A percentile compares a stretch with the other conserved stretches of the same genome.
Evolutionary conservation across 768 basidiomycete species (phyloP).

Genomic region (Hydnum rufescens): DNA sequence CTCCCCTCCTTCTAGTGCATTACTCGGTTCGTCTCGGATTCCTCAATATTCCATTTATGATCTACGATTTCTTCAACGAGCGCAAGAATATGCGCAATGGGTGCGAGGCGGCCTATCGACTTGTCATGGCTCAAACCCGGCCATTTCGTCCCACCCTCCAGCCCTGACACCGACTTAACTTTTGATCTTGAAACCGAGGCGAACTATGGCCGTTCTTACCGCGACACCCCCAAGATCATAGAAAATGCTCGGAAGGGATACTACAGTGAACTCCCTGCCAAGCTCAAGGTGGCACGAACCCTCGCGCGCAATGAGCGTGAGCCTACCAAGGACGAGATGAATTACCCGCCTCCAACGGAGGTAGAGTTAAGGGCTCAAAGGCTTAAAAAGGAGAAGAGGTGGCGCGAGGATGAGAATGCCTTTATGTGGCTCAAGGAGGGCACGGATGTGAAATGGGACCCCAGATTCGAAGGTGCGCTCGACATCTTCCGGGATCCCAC

Average conservation of each 20-base stretch:
- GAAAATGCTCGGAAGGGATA: constrained; percentile 54
- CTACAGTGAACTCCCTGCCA: constrained; percentile 46
- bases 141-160: constrained; percentile 26
- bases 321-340: constrained; percentile 66
- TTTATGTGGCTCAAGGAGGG: constrained; percentile 60
- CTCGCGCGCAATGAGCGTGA: constrained; percentile 56
- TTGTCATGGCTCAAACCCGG: constrained; percentile 44
- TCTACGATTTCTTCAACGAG: constrained; percentile 84
- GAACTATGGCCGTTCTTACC: constrained; percentile 45
- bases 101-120: constrained; percentile 57
- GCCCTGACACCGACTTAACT: constrained; percentile 39
- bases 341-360: constrained; percentile 67
- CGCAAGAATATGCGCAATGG: constrained; percentile 62
- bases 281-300: constrained; percentile 51
- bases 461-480: constrained; percentile 40
- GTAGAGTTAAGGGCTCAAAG: constrained; percentile 76
- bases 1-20: constrained; percentile 60
- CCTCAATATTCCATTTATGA: constrained; percentile 69
- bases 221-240: constrained; percentile 31
- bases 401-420: constrained; percentile 60
- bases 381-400: constrained; percentile 70
- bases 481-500: constrained; percentile 34
- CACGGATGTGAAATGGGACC: constrained; percentile 52
- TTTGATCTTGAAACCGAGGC: constrained; percentile 49
- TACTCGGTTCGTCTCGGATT: constrained; percentile 65